Percentiles rank a stretch among this genome's conserved stretches.
phyloP scores from a whole-genome alignment of 2,329 filamentous ascomycete species.

The Paecilomyces variotii region DNA sequence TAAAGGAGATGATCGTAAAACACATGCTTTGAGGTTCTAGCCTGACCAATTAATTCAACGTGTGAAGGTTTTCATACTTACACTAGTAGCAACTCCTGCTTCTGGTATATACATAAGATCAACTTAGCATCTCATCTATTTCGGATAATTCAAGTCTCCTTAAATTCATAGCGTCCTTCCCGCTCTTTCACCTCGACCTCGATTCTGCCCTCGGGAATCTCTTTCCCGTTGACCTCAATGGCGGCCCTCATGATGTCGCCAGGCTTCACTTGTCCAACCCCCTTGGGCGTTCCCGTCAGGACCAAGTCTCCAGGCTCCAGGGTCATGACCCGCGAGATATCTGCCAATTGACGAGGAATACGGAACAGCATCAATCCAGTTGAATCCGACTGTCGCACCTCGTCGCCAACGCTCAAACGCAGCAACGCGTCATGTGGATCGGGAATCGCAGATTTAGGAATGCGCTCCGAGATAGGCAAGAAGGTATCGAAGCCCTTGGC shows the following conservation, averaged over 20 bases:
- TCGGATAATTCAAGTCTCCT: slow-evolving; percentile 51
- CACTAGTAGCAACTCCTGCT: neutral
- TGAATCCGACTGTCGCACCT: slow-evolving; percentile 72
- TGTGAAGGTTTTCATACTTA: neutral
- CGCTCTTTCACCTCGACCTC: slow-evolving; percentile 77
- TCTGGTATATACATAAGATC: neutral
- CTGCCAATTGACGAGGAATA: slow-evolving; percentile 77
- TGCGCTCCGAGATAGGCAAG: slow-evolving; percentile 73
- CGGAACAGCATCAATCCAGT: slow-evolving; percentile 92
- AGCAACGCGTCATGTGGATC: slow-evolving; percentile 85
- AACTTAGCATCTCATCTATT: neutral
- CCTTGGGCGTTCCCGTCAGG: slow-evolving; percentile 94
- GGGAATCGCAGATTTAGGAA: slow-evolving; percentile 69
- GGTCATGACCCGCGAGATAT: slow-evolving; percentile 93
- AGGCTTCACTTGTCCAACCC: slow-evolving; percentile 75
- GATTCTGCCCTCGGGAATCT: slow-evolving; percentile 75
- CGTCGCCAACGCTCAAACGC: slow-evolving; percentile 74
- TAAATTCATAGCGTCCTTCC: slow-evolving; percentile 67
- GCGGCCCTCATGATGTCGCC: slow-evolving; percentile 85
- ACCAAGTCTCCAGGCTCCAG: slow-evolving; percentile 87
- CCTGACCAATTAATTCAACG: neutral
- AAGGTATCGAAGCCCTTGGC: slow-evolving; percentile 98
- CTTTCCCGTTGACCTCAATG: slow-evolving; percentile 68
- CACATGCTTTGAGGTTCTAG: neutral
- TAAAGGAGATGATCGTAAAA: neutral